These are phyloP conservation scores for Venturia aucupariae DNA, from an alignment of 2,329 filamentous ascomycete genomes.

Conservation along the genomic window DNA sequence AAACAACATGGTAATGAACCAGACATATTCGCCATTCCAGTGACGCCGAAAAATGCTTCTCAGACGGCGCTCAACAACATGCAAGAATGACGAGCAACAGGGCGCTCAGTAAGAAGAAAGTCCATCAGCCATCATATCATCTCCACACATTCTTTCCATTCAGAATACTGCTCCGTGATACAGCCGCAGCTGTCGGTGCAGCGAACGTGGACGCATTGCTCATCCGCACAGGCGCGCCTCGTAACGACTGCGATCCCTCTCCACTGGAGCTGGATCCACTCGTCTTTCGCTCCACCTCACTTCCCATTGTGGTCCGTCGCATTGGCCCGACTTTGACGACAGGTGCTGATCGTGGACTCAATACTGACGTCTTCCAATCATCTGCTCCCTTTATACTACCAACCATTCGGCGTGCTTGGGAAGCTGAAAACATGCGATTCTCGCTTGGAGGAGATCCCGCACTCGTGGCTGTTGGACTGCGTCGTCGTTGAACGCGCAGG, in stretches of 20 bases:
- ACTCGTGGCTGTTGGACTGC: constrained; percentile 41
- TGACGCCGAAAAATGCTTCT: background rate
- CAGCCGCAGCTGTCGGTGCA: constrained; percentile 3
- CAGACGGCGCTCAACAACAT: background rate
- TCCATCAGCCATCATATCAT: background rate
- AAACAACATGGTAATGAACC: background rate
- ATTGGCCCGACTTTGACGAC: constrained; percentile 44
- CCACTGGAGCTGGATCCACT: constrained; percentile 21
- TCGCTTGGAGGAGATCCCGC: constrained; percentile 47
- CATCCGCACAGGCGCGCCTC: constrained; percentile 24
- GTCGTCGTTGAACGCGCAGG: constrained; percentile 41
- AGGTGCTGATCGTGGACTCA: constrained; percentile 52
- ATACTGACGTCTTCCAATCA: constrained; percentile 46
- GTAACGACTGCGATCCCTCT: constrained; percentile 12
- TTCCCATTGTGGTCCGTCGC: constrained; percentile 29
- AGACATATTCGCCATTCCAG: background rate
- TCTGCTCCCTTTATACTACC: constrained; percentile 43
- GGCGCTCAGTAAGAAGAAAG: background rate
- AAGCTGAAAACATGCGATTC: constrained; percentile 53
- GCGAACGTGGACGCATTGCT: constrained; percentile 11
- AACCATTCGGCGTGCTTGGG: constrained; percentile 58
- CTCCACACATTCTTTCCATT: constrained; percentile 8
- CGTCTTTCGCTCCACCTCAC: constrained; percentile 24
- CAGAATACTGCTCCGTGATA: constrained; percentile 1
- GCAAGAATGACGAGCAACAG: background rate